Evolutionary conservation across 768 basidiomycete species (phyloP), one percentile per base, ranked within the genome.

Genomic region (Pleurotus giganteus): DNA sequence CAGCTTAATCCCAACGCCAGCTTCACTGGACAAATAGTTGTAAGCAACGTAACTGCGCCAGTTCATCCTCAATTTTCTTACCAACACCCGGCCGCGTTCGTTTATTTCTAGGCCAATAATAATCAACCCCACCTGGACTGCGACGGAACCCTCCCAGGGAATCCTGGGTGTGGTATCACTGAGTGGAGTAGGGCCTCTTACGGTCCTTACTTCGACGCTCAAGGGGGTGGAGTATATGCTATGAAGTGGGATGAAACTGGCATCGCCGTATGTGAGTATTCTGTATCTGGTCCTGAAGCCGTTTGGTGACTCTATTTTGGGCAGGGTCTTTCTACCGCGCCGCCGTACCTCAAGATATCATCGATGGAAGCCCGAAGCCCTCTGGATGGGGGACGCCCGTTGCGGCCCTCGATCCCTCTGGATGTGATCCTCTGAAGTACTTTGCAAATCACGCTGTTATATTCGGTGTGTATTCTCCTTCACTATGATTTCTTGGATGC

Each of bases 171-270:
- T 60, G 85, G 86, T 34, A 74, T 93, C 58, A 81, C 78, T 0
- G 91, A 94, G 64, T 84, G 83, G 83, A 93, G 90, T 62, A 77
- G 78, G 19, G 85, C 88, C 2, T 94, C 92, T 0, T 94, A 90
- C 68, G 93, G 93, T 0, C 84, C 87, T 36, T 80, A 79, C 47
- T 94, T 94, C 65, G 92, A 94, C 57, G 77, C 78, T 0, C 83
- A 82, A 63, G 82, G 87, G 7, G 93, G 93, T 4, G 93, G 93
- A 2, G 84, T 92, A 2, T 94, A 91, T 65, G 91, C 84, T 1
- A 91, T 92, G 89, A 87, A 88, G 61, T 94, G 93, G 93, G 89
- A 93, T 63, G 80, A 84, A 57, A 77, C 75, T 57, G 84, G 85
- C 2, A 90, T 92, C 53, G 80, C 84, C 36, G 79, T 90, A 58